Evolutionary conservation across 768 basidiomycete species (phyloP).

Genomic region (Austroboletus eburneus): DNA sequence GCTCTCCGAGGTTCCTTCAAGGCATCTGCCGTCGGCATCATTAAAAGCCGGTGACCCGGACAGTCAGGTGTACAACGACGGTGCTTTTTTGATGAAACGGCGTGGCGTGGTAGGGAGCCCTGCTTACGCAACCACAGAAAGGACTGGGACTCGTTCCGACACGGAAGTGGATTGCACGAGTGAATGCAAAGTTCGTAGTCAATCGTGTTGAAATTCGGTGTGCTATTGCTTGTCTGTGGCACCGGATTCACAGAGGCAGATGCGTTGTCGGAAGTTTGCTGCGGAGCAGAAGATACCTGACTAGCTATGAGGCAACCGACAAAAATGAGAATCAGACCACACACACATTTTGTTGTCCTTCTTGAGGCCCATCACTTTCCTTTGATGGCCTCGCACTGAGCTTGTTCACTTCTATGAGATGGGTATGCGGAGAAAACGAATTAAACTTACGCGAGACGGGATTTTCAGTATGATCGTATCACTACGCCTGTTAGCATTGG

Average conservation of each 20-base stretch:
- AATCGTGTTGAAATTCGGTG: neutral
- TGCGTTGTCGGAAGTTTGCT: neutral
- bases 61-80: conserved; percentile 13
- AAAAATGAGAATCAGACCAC: neutral
- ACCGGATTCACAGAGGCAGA: conserved; percentile 3
- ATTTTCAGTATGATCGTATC: conserved; percentile 23
- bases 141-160: conserved; percentile 26
- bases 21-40: conserved; percentile 13
- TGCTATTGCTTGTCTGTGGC: conserved; percentile 1
- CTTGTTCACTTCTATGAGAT: conserved; percentile 8
- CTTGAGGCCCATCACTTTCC: conserved; percentile 2
- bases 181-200: conserved; percentile 27
- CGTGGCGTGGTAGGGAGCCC: conserved; percentile 22
- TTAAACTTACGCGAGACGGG: conserved; percentile 16
- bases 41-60: conserved; percentile 22
- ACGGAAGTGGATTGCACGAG: conserved; percentile 19
- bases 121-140: conserved; percentile 23
- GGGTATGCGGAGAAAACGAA: neutral
- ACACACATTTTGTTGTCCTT: conserved; percentile 13
- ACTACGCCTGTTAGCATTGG: conserved; percentile 10
- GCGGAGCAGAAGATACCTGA: conserved; percentile 1
- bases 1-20: conserved; percentile 18
- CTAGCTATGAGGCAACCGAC: neutral
- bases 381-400: conserved; percentile 3
- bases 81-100: conserved; percentile 23